phyloP scores from a whole-genome alignment of 768 basidiomycete species.

The Leccinum boreale region DNA sequence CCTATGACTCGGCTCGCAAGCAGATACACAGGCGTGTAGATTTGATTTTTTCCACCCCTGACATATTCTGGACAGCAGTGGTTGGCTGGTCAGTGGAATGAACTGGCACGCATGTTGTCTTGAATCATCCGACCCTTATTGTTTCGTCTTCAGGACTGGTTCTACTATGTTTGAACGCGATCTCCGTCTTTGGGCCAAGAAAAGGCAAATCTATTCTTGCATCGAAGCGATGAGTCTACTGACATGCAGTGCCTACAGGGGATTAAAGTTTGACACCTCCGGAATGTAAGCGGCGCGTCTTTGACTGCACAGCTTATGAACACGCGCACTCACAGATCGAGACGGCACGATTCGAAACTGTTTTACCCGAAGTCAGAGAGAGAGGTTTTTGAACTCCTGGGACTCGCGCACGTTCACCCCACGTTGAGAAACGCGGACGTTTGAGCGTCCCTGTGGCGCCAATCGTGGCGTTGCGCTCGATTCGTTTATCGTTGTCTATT shows the following conservation, averaged over 20 bases:
- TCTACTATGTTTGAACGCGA: conserved; percentile 90
- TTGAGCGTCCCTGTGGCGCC: conserved; percentile 27
- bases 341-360: conserved; percentile 58
- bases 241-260: conserved; percentile 38
- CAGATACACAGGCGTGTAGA: conserved; percentile 71
- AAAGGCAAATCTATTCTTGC: conserved; percentile 38
- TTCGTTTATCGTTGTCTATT: neutral
- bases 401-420: conserved; percentile 69
- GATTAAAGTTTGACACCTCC: conserved; percentile 81
- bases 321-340: conserved; percentile 32
- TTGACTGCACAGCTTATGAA: neutral
- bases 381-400: conserved; percentile 70
- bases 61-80: conserved; percentile 84
- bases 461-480: neutral
- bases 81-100: conserved; percentile 69
- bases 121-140: neutral
- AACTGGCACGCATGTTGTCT: neutral
- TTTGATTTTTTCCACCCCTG: conserved; percentile 73
- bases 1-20: conserved; percentile 33
- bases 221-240: neutral
- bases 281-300: conserved; percentile 55
- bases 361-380: conserved; percentile 62
- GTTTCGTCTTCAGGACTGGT: conserved; percentile 57
- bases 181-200: conserved; percentile 70
- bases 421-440: conserved; percentile 68